Percentiles rank a stretch among this genome's conserved stretches.
These are phyloP conservation scores for Vigna radiata DNA, from an alignment of 306 rosid species.

Conservation along the genomic window DNA sequence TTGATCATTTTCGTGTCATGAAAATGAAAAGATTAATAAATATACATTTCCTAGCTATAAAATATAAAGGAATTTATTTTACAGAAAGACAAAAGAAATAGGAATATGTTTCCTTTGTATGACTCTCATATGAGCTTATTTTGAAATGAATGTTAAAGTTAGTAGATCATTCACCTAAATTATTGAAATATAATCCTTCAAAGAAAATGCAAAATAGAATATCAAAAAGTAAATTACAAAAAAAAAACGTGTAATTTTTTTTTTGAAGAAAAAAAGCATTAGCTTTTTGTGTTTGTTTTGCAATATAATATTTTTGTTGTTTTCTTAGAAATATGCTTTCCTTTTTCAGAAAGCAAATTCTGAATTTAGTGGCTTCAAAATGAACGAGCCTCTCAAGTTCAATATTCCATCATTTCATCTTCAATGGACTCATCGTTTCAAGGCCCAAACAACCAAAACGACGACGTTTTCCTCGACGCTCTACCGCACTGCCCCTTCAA, in stretches of 20 bases:
- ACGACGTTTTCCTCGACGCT: slow-evolving; percentile 65
- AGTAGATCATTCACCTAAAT: too few relatives aligned
- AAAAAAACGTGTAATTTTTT: not conserved
- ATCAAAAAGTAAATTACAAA: too few relatives aligned
- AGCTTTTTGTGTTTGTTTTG: not conserved
- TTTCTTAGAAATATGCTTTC: not conserved
- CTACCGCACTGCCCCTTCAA: slow-evolving; percentile 49
- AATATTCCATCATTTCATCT: not conserved
- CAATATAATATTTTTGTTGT: not conserved
- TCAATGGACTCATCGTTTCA: slow-evolving; percentile 59
- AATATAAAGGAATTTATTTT: too few relatives aligned
- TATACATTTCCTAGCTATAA: too few relatives aligned
- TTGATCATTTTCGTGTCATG: too few relatives aligned
- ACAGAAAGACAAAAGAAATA: too few relatives aligned
- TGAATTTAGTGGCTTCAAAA: not conserved
- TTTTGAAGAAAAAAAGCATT: not conserved
- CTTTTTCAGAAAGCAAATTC: slow-evolving; percentile 14
- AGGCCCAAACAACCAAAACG: slow-evolving; percentile 32
- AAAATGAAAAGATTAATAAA: too few relatives aligned
- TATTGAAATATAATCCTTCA: too few relatives aligned
- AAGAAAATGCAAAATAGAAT: too few relatives aligned
- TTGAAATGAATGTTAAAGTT: too few relatives aligned
- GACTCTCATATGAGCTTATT: too few relatives aligned
- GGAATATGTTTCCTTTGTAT: too few relatives aligned
- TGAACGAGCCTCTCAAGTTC: not conserved